Conservation (phyloP, 2,329 filamentous ascomycete species). For the Aureobasidium sp. region DNA sequence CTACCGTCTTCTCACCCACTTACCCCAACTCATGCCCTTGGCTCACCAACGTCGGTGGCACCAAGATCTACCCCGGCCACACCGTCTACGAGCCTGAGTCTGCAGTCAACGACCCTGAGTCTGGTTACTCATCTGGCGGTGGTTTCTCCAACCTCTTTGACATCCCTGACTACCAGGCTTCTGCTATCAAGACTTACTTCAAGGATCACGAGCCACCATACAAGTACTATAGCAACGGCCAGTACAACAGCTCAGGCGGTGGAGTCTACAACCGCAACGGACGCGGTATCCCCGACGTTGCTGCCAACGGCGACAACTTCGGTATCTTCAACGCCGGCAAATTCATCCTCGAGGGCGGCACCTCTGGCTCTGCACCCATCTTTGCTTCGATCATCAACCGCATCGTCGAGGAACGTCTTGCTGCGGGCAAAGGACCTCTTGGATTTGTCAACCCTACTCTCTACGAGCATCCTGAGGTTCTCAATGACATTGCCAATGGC, state of each 20-base stretch:
- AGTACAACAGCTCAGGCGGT: conserved; percentile 20
- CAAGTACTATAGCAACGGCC: conserved; percentile 21
- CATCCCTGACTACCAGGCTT: conserved; percentile 31
- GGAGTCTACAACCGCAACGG: conserved; percentile 28
- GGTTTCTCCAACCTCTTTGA: conserved; percentile 32
- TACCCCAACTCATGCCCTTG: conserved; percentile 27
- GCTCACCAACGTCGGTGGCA: conserved; percentile 26
- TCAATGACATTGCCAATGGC: conserved; percentile 24
- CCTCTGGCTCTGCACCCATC: conserved; percentile 23
- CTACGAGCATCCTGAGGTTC: conserved; percentile 23
- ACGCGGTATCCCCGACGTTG: conserved; percentile 30
- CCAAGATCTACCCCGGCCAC: conserved; percentile 25
- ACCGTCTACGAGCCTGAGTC: conserved; percentile 18
- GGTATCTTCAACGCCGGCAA: conserved; percentile 29
- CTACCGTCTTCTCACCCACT: conserved; percentile 23
- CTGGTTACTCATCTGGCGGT: conserved; percentile 28
- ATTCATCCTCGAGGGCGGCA: conserved; percentile 24
- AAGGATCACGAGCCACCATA: conserved; percentile 23
- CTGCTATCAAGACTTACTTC: conserved; percentile 34
- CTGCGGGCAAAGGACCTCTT: conserved; percentile 22
- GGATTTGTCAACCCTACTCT: conserved; percentile 30
- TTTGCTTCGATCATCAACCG: conserved; percentile 25
- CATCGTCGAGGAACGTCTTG: conserved; percentile 24
- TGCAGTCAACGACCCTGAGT: conserved; percentile 15
- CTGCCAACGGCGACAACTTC: conserved; percentile 16